A percentile compares a stretch with the other conserved stretches of the same genome.
Evolutionary conservation across 257 asterid genomes (phyloP).

Genomic region (Scutellaria minor): DNA sequence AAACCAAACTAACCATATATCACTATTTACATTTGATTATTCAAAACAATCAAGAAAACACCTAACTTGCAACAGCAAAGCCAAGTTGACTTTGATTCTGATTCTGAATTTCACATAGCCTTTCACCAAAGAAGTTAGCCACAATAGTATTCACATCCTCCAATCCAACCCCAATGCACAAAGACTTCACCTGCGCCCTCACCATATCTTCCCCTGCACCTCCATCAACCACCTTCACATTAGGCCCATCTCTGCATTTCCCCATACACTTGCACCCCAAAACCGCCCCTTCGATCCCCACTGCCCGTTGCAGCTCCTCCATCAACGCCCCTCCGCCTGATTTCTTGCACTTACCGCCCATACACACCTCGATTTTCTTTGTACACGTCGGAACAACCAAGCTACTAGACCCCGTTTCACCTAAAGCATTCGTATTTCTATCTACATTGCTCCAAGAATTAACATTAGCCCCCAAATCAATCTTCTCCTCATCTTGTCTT

Average conservation of each 20-base stretch:
- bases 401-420: neutral
- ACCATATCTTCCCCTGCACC: slow-evolving; percentile 10
- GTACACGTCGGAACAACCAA: slow-evolving; percentile 24
- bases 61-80: slow-evolving; percentile 42
- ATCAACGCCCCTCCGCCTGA: slow-evolving; percentile 60
- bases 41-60: neutral
- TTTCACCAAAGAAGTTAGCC: slow-evolving; percentile 47
- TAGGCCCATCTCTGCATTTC: slow-evolving; percentile 81
- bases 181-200: slow-evolving; percentile 32
- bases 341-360: slow-evolving; percentile 97
- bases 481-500: neutral
- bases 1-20: neutral
- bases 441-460: slow-evolving; percentile 1
- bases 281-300: slow-evolving; percentile 67
- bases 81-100: slow-evolving; percentile 31
- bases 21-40: slow-evolving; percentile 5
- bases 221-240: slow-evolving; percentile 55
- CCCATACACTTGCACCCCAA: slow-evolving; percentile 95
- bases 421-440: neutral
- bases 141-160: slow-evolving; percentile 75
- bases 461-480: neutral
- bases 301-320: slow-evolving; percentile 57
- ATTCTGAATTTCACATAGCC: slow-evolving; percentile 17
- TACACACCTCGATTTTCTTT: slow-evolving; percentile 75
- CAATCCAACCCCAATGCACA: slow-evolving; percentile 69